Evolutionary conservation across 768 basidiomycete species (phyloP).

Genomic region (Hygrophoropsis aurantiaca): DNA sequence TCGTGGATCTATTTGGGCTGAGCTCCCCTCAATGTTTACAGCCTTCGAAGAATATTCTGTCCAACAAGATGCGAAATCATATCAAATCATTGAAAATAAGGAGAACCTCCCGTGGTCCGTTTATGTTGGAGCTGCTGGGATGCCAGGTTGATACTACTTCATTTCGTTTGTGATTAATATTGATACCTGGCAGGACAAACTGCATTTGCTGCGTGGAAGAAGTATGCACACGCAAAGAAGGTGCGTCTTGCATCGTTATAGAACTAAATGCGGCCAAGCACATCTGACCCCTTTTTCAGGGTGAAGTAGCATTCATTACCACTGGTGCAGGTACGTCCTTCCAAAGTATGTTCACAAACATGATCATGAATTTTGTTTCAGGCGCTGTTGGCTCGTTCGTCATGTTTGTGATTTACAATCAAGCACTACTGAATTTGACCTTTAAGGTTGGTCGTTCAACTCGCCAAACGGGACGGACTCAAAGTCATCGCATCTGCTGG

Average conservation of each 20-base stretch:
- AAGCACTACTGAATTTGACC: conserved; percentile 7
- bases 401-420: background rate
- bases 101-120: conserved; percentile 28
- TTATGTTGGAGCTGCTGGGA: conserved; percentile 32
- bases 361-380: too few species aligned
- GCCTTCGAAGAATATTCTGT: too few species aligned
- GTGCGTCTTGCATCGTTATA: conserved; percentile 26
- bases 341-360: too few species aligned
- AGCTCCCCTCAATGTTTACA: too few species aligned
- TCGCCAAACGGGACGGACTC: conserved; percentile 50
- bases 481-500: conserved; percentile 75
- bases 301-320: conserved; percentile 50
- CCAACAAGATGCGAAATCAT: too few species aligned
- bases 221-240: conserved; percentile 38
- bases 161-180: too few species aligned
- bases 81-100: conserved; percentile 22
- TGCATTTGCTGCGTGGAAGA: conserved; percentile 27
- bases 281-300: conserved; percentile 21
- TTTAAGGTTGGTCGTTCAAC: conserved; percentile 46
- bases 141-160: conserved; percentile 11
- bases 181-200: conserved; percentile 20
- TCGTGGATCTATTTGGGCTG: too few species aligned
- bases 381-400: conserved; percentile 63
- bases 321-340: conserved; percentile 26
- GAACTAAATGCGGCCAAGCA: too few species aligned